A percentile compares a stretch with the other conserved stretches of the same genome.
Evolutionary conservation across 2,329 filamentous ascomycete genomes (phyloP).

Genomic region (Hypoxylon sp.): DNA sequence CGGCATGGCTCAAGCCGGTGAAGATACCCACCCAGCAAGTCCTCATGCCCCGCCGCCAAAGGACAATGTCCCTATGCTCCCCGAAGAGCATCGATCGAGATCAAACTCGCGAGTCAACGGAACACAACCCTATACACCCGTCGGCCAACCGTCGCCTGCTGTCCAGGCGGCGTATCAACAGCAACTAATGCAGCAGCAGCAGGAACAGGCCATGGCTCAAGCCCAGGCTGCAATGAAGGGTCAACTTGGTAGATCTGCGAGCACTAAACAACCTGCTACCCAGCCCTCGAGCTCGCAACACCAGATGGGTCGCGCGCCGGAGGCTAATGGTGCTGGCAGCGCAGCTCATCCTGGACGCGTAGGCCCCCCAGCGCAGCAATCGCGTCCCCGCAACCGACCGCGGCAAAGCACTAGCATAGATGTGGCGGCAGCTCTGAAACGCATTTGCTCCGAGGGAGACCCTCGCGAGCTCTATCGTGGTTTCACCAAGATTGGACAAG

Average conservation of each 20-base stretch:
- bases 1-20: constrained; percentile 69
- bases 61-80: constrained; percentile 70
- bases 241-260: constrained; percentile 78
- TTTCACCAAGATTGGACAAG: constrained; percentile 96
- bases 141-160: constrained; percentile 57
- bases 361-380: constrained; percentile 62
- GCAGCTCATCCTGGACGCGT: constrained; percentile 54
- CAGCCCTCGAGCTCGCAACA: constrained; percentile 69
- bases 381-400: constrained; percentile 79
- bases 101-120: constrained; percentile 76
- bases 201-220: constrained; percentile 84
- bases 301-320: constrained; percentile 48
- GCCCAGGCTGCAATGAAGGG: constrained; percentile 82
- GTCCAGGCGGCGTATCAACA: constrained; percentile 69
- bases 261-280: constrained; percentile 73
- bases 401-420: constrained; percentile 86
- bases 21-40: constrained; percentile 64
- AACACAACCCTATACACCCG: constrained; percentile 63
- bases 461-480: constrained; percentile 88
- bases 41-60: constrained; percentile 62
- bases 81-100: constrained; percentile 75
- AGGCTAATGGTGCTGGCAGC: constrained; percentile 49
- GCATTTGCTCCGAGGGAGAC: constrained; percentile 91
- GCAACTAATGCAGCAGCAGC: constrained; percentile 81
- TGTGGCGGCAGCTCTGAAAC: constrained; percentile 83